Evolutionary conservation across 2,329 filamentous ascomycete species (phyloP).

Genomic region (Trichoderma atroviride): DNA sequence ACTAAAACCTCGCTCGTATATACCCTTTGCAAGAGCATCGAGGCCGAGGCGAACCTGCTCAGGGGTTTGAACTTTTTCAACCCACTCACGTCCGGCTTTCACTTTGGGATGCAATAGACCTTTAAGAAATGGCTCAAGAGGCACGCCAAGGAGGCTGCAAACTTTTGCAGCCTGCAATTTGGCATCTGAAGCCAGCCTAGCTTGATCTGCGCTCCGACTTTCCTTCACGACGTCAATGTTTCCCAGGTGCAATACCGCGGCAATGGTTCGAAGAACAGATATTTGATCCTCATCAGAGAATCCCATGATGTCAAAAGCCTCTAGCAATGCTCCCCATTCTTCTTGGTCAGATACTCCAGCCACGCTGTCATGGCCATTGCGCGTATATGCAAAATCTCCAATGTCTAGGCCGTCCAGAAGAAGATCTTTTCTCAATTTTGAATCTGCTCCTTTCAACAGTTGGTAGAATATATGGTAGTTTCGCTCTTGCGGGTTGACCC

Average conservation of each 20-base stretch:
- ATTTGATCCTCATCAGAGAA: conserved; percentile 84
- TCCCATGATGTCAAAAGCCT: conserved; percentile 93
- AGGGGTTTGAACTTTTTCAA: conserved; percentile 96
- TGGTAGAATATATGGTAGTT: conserved; percentile 99
- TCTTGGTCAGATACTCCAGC: conserved; percentile 84
- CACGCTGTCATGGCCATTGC: conserved; percentile 88
- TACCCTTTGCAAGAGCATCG: conserved; percentile 92
- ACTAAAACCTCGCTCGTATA: conserved; percentile 95
- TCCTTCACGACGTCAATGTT: conserved; percentile 91
- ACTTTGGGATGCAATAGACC: conserved; percentile 90
- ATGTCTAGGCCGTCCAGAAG: conserved; percentile 74
- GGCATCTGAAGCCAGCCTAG: conserved; percentile 75
- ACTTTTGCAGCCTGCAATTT: conserved; percentile 75
- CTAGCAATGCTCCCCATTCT: conserved; percentile 87
- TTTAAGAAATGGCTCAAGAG: conserved; percentile 81
- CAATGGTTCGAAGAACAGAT: conserved; percentile 82
- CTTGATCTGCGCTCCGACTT: conserved; percentile 88
- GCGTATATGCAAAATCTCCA: conserved; percentile 89
- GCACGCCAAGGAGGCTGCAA: conserved; percentile 82
- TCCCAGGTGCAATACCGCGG: conserved; percentile 88
- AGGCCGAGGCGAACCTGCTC: conserved; percentile 91
- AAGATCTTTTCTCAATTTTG: conserved; percentile 72
- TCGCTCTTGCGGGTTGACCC: conserved; percentile 81
- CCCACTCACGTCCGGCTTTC: conserved; percentile 96
- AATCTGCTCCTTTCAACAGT: conserved; percentile 80